A percentile compares a stretch with the other conserved stretches of the same genome.
Evolutionary conservation across 2,329 filamentous ascomycete genomes (phyloP).

Genomic region (Mycosphaerelloides madeirae): DNA sequence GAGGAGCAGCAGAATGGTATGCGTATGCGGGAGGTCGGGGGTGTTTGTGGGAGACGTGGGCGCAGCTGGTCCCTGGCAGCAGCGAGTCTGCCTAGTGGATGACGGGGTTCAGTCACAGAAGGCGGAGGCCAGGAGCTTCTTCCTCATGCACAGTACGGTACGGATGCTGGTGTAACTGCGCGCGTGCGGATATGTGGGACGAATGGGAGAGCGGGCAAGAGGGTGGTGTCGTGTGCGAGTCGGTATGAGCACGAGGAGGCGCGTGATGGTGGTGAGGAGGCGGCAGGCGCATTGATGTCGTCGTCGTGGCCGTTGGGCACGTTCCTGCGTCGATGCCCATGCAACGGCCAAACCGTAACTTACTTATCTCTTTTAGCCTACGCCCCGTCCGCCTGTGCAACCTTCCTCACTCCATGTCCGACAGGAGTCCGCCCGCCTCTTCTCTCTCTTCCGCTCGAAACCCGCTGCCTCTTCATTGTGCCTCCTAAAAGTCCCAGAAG

Average conservation of each 20-base stretch:
- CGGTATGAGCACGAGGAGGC: not conserved
- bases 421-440: no score
- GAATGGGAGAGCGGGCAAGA: not conserved
- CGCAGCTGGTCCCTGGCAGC: no score
- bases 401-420: no score
- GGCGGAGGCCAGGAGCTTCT: no score
- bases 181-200: not conserved
- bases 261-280: not conserved
- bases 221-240: not conserved
- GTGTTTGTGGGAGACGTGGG: not conserved
- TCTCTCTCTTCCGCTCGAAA: no score
- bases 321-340: not conserved
- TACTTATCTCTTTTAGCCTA: no score
- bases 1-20: not conserved
- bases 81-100: no score
- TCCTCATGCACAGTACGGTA: not conserved
- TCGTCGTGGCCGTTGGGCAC: not conserved
- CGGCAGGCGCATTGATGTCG: not conserved
- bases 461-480: no score
- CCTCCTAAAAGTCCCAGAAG: no score
- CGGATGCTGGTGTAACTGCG: not conserved
- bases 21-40: no score
- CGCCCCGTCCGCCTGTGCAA: no score
- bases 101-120: no score
- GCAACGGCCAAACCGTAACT: not conserved